Evolutionary conservation across 768 basidiomycete genomes (phyloP).

Genomic region (Phlegmacium glaucopus): DNA sequence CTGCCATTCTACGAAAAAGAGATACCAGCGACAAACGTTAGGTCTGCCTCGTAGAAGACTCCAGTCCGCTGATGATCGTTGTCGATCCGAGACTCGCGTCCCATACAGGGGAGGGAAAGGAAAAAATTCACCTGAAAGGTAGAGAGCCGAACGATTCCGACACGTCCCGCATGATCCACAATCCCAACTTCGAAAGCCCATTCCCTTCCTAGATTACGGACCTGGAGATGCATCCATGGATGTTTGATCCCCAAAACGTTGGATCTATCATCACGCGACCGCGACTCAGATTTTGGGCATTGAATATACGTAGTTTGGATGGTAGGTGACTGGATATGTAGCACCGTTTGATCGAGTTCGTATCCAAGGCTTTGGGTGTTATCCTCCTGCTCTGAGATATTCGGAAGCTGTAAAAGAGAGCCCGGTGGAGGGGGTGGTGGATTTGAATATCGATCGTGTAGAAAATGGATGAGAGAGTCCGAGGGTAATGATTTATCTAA

Average conservation of each 20-base stretch:
- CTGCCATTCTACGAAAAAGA: no score
- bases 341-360: constrained; percentile 58
- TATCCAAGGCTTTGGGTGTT: constrained; percentile 28
- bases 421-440: constrained; percentile 49
- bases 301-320: constrained; percentile 65
- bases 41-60: no score
- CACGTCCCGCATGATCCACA: constrained; percentile 56
- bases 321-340: constrained; percentile 80
- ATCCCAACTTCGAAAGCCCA: constrained; percentile 79
- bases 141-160: constrained; percentile 63
- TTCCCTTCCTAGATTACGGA: constrained; percentile 60
- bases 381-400: constrained; percentile 20
- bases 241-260: constrained; percentile 57
- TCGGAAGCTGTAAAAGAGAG: constrained; percentile 41
- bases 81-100: neutral
- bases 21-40: no score
- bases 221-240: constrained; percentile 74
- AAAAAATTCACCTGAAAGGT: constrained; percentile 72
- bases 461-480: constrained; percentile 63
- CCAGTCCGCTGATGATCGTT: neutral
- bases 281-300: constrained; percentile 38
- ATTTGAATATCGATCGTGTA: constrained; percentile 53
- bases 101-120: neutral
- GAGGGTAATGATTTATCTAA: constrained; percentile 48
- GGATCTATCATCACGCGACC: constrained; percentile 6